Percentiles rank a stretch among this genome's conserved stretches.
phyloP scores from a whole-genome alignment of 75 land plant species.

The Adiantum capillusveneris region DNA sequence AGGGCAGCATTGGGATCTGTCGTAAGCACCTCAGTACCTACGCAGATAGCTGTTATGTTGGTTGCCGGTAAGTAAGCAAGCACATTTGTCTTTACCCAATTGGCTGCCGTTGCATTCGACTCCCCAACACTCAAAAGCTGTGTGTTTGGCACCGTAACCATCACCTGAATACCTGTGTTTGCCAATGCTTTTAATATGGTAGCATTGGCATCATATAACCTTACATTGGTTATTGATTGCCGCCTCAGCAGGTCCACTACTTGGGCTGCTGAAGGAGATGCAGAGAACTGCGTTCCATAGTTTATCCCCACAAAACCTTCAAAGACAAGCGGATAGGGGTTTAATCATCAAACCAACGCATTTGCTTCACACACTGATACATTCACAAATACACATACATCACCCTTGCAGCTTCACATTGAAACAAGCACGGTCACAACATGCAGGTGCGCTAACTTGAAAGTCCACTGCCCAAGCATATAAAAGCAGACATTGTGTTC shows the following conservation, averaged over 20 bases:
- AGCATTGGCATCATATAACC: slow-evolving; percentile 72
- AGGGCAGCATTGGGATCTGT: slow-evolving; percentile 44
- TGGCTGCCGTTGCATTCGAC: slow-evolving; percentile 58
- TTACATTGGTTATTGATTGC: slow-evolving; percentile 54
- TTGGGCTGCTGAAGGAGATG: slow-evolving; percentile 43
- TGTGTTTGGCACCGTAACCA: slow-evolving; percentile 68
- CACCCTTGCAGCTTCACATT: too few species aligned
- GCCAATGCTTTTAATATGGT: slow-evolving; percentile 58
- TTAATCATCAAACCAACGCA: too few species aligned
- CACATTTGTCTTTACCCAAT: slow-evolving; percentile 66
- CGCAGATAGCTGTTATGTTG: slow-evolving; percentile 61
- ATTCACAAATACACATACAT: too few species aligned
- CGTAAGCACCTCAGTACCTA: slow-evolving; percentile 86
- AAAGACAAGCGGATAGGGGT: too few species aligned
- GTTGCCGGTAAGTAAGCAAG: slow-evolving; percentile 54
- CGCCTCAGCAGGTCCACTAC: slow-evolving; percentile 56
- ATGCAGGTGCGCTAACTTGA: too few species aligned
- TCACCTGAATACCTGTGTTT: slow-evolving; percentile 51
- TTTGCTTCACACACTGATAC: too few species aligned
- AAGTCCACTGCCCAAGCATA: too few species aligned
- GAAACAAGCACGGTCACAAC: too few species aligned
- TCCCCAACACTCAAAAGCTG: slow-evolving; percentile 66
- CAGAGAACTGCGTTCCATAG: slow-evolving; percentile 63
- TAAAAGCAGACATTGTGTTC: too few species aligned
- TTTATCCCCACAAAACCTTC: slow-evolving; percentile 66